Evolutionary conservation across 2,329 filamentous ascomycete genomes (phyloP).

Genomic region (Zymoseptoria crescenta): DNA sequence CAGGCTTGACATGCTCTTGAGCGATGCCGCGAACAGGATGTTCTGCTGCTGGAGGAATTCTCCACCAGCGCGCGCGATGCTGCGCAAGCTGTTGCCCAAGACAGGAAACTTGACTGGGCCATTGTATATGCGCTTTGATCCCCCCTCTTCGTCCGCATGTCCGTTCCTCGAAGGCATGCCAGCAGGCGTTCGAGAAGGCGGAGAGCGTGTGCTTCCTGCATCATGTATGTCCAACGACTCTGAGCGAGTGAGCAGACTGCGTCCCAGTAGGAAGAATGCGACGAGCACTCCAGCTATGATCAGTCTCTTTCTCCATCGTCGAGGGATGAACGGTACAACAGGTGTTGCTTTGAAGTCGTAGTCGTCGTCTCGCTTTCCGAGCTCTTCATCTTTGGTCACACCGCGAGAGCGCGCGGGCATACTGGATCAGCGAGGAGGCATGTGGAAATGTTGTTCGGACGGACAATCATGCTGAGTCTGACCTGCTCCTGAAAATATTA

Average conservation of each 20-base stretch:
- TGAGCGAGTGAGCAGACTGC: constrained; percentile 40
- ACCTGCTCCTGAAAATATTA: not conserved
- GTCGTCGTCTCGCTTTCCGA: constrained; percentile 59
- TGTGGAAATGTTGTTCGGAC: not conserved
- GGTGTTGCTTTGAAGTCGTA: constrained; percentile 28
- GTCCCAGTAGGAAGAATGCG: not conserved
- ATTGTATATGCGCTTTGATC: constrained; percentile 48
- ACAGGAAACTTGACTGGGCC: constrained; percentile 62
- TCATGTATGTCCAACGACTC: constrained; percentile 45
- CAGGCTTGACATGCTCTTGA: constrained; percentile 64
- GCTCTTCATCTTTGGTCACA: constrained; percentile 48
- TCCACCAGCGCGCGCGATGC: constrained; percentile 49
- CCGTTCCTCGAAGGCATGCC: constrained; percentile 18
- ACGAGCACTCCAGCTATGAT: constrained; percentile 8
- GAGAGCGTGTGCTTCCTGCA: not conserved
- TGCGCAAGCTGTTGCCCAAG: constrained; percentile 56
- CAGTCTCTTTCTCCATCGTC: constrained; percentile 44
- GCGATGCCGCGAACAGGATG: constrained; percentile 69
- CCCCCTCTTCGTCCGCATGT: constrained; percentile 12
- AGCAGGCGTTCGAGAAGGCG: constrained; percentile 15
- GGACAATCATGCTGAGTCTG: not conserved
- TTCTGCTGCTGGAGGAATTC: constrained; percentile 53
- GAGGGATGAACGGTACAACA: constrained; percentile 21
- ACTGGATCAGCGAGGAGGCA: not conserved
- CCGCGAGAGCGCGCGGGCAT: constrained; percentile 13